Base-by-base conservation (phyloP, 495 filamentous ascomycete genomes). In the Usnea hakonensis region DNA sequence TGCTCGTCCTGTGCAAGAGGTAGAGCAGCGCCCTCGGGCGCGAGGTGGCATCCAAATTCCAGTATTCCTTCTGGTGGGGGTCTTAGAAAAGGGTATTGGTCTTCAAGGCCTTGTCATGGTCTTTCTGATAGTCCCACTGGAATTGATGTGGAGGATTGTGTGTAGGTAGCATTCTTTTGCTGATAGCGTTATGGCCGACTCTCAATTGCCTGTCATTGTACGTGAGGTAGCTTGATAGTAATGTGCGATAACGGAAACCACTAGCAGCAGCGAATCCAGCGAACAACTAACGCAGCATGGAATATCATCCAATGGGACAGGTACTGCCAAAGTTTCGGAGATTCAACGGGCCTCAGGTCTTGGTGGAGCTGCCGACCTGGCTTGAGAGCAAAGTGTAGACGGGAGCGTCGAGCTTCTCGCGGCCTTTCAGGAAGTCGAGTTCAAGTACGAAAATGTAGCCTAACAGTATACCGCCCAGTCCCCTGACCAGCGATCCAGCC, bases 371-470 rank as follows among this genome's bases (percentile, higher is more conserved):
- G 62, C 75, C 67, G 54, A 73, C 68, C 68, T 88, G 84, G 69
- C 82, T 83, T 54, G 81, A 77, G 55, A 99, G 81, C 40, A 99
- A 83, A 35, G 93, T 96, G 75, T 88, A 83, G 41, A 91, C 89
- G 2, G 91, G 90, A 40, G 90, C 90, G 67, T 84, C 82, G 65
- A 99, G 86, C 81, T 94, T 93, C 53, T 89, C 88, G 62, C 91
- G 83, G 58, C 94, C 94, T 69, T 97, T 88, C 55, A 99, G 83
- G 78, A 95, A 93, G 68, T 91, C 89, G 62, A 99, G 87, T 75
- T 99, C 95, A 70, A 99, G 86, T 68, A 99, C 86, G 79, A 99
- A 97, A 62, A 96, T 77, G 74, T 91, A 97, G 63, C 89, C 91
- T 41, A 96, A 77, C 37, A 97, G 76, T 41, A 82, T 79, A n/a